Percentiles rank a stretch among this genome's conserved stretches.
Conservation (phyloP, 306 rosid genomes). For the Trifolium subterraneum region DNA sequence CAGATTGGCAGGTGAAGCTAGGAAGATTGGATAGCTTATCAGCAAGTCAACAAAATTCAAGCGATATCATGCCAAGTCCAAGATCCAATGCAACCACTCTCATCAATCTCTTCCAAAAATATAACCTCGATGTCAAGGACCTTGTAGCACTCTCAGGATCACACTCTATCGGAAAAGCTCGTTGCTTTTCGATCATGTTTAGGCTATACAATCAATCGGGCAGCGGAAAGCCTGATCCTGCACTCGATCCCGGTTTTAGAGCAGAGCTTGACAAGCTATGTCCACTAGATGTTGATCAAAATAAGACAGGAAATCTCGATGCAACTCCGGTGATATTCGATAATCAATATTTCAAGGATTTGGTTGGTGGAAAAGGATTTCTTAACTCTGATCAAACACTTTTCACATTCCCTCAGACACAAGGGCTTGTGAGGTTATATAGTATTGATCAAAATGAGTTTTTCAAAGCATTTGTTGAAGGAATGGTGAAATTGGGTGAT, state of each 20-base stretch:
- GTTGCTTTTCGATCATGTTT: constrained; percentile 91
- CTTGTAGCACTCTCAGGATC: constrained; percentile 90
- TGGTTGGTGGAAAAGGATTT: constrained; percentile 77
- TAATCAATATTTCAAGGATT: constrained; percentile 89
- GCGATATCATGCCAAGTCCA: constrained; percentile 84
- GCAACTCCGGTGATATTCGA: constrained; percentile 75
- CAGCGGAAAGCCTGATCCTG: constrained; percentile 72
- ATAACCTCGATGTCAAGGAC: constrained; percentile 58
- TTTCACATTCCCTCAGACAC: constrained; percentile 53
- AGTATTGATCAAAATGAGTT: constrained; percentile 51
- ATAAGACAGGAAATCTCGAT: constrained; percentile 74
- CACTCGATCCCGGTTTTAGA: constrained; percentile 57
- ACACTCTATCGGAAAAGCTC: constrained; percentile 81
- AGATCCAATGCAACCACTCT: constrained; percentile 78
- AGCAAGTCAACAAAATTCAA: constrained; percentile 71
- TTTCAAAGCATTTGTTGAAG: constrained; percentile 67
- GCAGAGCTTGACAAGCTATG: constrained; percentile 61
- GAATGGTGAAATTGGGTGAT: constrained; percentile 86
- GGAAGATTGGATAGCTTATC: constrained; percentile 86
- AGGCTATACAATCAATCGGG: constrained; percentile 90
- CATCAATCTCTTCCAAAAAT: constrained; percentile 60
- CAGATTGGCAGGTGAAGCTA: constrained; percentile 75
- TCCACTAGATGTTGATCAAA: constrained; percentile 70
- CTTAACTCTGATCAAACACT: constrained; percentile 88
- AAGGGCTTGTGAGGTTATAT: constrained; percentile 52